phyloP scores from a whole-genome alignment of 345 rosid genomes.

The Durio zibethinus region DNA sequence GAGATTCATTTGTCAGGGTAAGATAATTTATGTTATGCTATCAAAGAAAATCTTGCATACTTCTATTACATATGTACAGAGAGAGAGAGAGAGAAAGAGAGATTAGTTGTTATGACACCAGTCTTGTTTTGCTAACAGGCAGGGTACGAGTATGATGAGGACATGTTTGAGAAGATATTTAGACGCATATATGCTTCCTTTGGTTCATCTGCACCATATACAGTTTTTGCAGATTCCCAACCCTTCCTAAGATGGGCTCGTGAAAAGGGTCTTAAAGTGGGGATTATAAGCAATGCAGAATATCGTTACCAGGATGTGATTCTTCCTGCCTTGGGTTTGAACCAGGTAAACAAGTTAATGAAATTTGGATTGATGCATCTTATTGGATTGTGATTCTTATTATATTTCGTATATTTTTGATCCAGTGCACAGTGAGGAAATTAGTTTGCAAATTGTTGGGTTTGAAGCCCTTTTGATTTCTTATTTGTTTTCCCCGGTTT shows the following conservation, averaged over 20 bases:
- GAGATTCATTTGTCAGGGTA: slow-evolving; percentile 81
- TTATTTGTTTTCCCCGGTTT: neutral
- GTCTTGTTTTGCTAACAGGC: slow-evolving; percentile 49
- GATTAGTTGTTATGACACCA: neutral
- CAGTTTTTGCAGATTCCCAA: slow-evolving; percentile 65
- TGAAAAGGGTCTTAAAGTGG: slow-evolving; percentile 59
- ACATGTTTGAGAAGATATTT: slow-evolving; percentile 85
- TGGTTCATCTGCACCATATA: slow-evolving; percentile 93
- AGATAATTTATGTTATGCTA: slow-evolving; percentile 6
- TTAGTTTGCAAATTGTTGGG: neutral
- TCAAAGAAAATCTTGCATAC: neutral
- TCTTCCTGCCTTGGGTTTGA: slow-evolving; percentile 80
- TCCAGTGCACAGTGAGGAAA: neutral
- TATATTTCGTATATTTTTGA: neutral
- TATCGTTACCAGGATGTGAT: slow-evolving; percentile 86
- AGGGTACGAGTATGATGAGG: slow-evolving; percentile 90
- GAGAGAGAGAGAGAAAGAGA: neutral
- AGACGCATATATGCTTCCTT: slow-evolving; percentile 82
- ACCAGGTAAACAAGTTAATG: slow-evolving; percentile 45
- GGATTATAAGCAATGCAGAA: slow-evolving; percentile 81
- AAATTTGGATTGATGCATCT: neutral
- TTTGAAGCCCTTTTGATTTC: neutral
- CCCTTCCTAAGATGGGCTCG: slow-evolving; percentile 91
- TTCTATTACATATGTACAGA: neutral
- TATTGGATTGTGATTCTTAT: neutral